Evolutionary conservation across 768 basidiomycete genomes (phyloP).

Genomic region (Clitopilus hobsonii): DNA sequence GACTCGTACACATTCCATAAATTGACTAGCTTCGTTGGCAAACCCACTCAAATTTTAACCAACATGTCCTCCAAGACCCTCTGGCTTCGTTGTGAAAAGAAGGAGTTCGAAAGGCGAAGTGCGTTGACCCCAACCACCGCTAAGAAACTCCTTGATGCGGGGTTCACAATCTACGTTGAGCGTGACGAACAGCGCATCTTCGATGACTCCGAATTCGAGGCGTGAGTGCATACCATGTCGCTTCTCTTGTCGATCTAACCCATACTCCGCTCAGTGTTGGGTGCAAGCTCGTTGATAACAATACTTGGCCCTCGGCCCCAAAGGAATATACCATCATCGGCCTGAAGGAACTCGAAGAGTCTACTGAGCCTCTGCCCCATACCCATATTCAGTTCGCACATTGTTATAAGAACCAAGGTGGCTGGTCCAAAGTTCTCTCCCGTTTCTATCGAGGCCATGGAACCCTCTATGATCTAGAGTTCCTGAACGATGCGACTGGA

Average conservation of each 20-base stretch:
- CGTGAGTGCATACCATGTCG: conserved; percentile 46
- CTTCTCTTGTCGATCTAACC: conserved; percentile 5
- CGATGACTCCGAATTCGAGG: conserved; percentile 87
- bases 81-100: conserved; percentile 98
- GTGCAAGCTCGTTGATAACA: conserved; percentile 81
- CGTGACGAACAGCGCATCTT: conserved; percentile 93
- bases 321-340: conserved; percentile 78
- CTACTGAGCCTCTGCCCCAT: conserved; percentile 79
- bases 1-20: background rate
- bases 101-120: conserved; percentile 88
- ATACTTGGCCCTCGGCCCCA: conserved; percentile 85
- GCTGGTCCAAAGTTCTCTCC: conserved; percentile 82
- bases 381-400: conserved; percentile 98
- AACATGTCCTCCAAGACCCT: conserved; percentile 53
- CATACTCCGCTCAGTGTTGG: conserved; percentile 59
- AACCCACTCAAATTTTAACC: background rate
- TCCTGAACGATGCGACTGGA: conserved; percentile 78
- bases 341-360: conserved; percentile 90
- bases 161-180: conserved; percentile 90
- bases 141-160: conserved; percentile 81
- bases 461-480: conserved; percentile 92
- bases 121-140: conserved; percentile 92
- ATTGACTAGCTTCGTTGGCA: background rate
- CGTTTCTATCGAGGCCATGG: conserved; percentile 84
- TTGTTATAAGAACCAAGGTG: conserved; percentile 93